A percentile compares a stretch with the other conserved stretches of the same genome.
These are phyloP conservation scores for Avena atlantica DNA, from an alignment of 176 grass and related monocot genomes.

Conservation along the genomic window DNA sequence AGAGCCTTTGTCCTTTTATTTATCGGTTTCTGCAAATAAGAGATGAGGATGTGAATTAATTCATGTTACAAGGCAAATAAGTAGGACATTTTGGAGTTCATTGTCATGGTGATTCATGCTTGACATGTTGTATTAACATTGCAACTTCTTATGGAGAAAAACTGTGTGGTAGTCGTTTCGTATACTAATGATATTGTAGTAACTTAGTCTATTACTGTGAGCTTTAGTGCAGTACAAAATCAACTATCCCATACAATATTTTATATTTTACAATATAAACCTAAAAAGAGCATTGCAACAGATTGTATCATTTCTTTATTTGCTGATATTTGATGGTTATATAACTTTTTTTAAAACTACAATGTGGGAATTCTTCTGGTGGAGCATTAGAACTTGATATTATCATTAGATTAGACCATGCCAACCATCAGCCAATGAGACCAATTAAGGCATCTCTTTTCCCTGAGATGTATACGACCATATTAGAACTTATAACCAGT, in stretches of 20 bases:
- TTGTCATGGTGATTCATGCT: background rate
- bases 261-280: background rate
- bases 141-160: background rate
- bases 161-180: background rate
- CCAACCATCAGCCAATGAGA: background rate
- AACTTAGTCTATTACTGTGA: background rate
- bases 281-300: background rate
- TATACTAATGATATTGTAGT: background rate
- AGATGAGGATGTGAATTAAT: background rate
- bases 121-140: background rate
- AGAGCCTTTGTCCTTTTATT: background rate
- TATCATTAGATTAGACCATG: background rate
- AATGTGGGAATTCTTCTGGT: background rate
- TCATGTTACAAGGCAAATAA: background rate
- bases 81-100: background rate
- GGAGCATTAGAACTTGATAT: constrained; percentile 11
- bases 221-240: background rate
- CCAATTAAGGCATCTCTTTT: background rate
- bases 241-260: background rate
- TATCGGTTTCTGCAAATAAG: background rate
- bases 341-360: background rate
- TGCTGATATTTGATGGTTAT: background rate
- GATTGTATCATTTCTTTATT: background rate
- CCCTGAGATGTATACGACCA: background rate
- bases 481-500: background rate